Evolutionary conservation across 345 rosid genomes (phyloP).

Genomic region (Bruguiera sexangula): DNA sequence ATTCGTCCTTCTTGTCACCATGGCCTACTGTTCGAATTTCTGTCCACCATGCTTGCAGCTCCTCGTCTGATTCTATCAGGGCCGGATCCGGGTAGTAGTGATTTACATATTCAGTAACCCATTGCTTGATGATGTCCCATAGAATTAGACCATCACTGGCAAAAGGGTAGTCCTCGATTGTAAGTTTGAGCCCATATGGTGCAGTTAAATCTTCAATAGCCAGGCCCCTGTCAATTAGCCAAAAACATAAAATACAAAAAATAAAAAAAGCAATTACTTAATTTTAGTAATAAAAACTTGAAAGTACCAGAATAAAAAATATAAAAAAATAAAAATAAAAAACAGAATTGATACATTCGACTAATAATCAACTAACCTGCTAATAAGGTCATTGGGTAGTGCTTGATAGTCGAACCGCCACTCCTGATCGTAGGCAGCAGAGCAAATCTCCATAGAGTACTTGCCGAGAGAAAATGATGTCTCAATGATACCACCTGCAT

Average conservation of each 20-base stretch:
- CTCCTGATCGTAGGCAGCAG: conserved; percentile 42
- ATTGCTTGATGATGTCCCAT: conserved; percentile 44
- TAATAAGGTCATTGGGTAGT: conserved; percentile 53
- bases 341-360: no score
- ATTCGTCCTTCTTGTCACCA: conserved; percentile 45
- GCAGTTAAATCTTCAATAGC: conserved; percentile 46
- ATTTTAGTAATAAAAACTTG: no score
- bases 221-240: conserved; percentile 38
- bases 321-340: no score
- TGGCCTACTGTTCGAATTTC: conserved; percentile 52
- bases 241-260: background rate
- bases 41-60: conserved; percentile 58
- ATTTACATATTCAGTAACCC: conserved; percentile 46
- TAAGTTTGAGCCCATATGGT: conserved; percentile 50
- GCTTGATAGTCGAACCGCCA: conserved; percentile 58
- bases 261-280: no score
- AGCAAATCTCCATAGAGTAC: conserved; percentile 50
- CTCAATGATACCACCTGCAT: conserved; percentile 63
- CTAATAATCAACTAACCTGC: conserved; percentile 24
- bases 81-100: conserved; percentile 41
- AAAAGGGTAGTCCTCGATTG: conserved; percentile 55
- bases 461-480: conserved; percentile 53
- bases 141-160: conserved; percentile 53
- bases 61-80: conserved; percentile 32
- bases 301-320: no score